Conservation (phyloP, 495 filamentous ascomycete genomes). For the Pyrenopolyporus hunteri region DNA sequence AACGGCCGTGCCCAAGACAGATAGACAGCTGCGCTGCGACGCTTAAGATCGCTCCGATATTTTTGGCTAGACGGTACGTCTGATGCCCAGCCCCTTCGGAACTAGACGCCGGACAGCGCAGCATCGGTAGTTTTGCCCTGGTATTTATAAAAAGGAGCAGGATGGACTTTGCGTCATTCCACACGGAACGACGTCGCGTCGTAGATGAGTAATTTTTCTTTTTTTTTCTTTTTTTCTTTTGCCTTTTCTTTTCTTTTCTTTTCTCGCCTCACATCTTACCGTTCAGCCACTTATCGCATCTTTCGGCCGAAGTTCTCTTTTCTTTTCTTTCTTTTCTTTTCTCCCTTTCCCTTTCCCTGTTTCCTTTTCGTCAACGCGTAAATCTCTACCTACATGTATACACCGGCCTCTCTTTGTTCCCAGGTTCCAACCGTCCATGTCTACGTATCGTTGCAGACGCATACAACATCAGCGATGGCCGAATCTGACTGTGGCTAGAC, state of each 20-base stretch:
- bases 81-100: constrained; percentile 35
- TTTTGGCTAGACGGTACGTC: constrained; percentile 39
- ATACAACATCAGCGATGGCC: constrained; percentile 35
- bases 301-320: constrained; percentile 31
- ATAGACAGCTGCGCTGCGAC: constrained; percentile 38
- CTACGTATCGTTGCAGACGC: constrained; percentile 34
- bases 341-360: background rate
- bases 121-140: constrained; percentile 30
- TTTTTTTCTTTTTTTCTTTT: constrained; percentile 6
- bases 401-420: too few relatives aligned
- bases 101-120: constrained; percentile 35
- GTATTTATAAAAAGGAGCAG: constrained; percentile 12
- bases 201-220: constrained; percentile 3
- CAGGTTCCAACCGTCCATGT: constrained; percentile 23
- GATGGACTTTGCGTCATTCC: constrained; percentile 33
- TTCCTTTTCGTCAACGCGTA: background rate
- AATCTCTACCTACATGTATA: too few relatives aligned
- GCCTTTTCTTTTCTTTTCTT: background rate
- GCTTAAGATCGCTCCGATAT: constrained; percentile 40
- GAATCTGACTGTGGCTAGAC: constrained; percentile 37
- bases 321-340: background rate
- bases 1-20: constrained; percentile 38
- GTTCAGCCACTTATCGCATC: constrained; percentile 35
- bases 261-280: too few relatives aligned
- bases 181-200: constrained; percentile 25